Evolutionary conservation across 1,284 basidiomycete genomes (phyloP).

Genomic region (Golubevia pallescens): DNA sequence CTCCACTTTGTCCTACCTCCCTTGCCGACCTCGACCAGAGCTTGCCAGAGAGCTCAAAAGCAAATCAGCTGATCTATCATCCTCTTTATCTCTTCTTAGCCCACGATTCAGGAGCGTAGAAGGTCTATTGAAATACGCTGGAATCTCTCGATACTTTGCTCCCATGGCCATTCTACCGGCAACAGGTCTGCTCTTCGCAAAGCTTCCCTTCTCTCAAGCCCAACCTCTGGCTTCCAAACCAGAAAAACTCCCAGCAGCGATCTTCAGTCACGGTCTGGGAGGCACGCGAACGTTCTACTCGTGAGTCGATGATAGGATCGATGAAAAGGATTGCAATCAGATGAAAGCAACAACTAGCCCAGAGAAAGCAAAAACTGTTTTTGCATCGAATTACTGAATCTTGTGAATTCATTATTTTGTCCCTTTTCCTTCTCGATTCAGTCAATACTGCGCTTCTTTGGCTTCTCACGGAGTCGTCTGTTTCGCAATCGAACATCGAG

Average conservation of each 20-base stretch:
- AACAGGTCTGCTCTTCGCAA: conserved; percentile 25
- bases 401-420: too few species aligned
- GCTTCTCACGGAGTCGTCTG: conserved; percentile 40
- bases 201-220: conserved; percentile 14
- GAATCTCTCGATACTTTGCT: conserved; percentile 38
- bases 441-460: conserved; percentile 24
- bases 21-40: not conserved
- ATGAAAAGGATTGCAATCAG: too few species aligned
- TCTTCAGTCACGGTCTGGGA: conserved; percentile 51
- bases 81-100: not conserved
- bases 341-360: too few species aligned
- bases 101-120: conserved; percentile 14
- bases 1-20: not conserved
- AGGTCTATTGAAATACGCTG: conserved; percentile 46
- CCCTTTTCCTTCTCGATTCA: not conserved
- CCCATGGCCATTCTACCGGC: conserved; percentile 34
- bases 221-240: not conserved
- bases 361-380: too few species aligned
- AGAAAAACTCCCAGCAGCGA: conserved; percentile 26
- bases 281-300: conserved; percentile 44
- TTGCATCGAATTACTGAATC: too few species aligned
- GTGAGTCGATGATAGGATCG: conserved; percentile 8
- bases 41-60: not conserved
- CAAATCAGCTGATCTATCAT: not conserved
- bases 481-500: conserved; percentile 46